A percentile compares a stretch with the other conserved stretches of the same genome.
Evolutionary conservation across 2,329 filamentous ascomycete genomes (phyloP).

Genomic region (Aspergillus sp.): DNA sequence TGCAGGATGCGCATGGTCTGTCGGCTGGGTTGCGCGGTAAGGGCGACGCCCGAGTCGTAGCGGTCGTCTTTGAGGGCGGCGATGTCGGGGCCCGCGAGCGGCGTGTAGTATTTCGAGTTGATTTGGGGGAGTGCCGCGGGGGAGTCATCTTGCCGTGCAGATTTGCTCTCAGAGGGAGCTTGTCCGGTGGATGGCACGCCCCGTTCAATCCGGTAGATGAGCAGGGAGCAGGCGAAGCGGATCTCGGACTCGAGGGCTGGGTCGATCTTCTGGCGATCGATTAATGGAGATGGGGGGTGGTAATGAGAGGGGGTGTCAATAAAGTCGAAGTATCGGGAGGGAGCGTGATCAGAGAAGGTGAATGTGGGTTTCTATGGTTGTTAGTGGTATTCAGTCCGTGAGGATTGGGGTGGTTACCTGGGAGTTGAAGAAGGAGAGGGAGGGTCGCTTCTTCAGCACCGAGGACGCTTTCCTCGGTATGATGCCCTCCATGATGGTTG

Average conservation of each 20-base stretch:
- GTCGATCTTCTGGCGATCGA: conserved; percentile 33
- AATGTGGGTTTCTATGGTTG: conserved; percentile 16
- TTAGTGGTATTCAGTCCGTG: background rate
- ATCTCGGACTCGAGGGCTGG: conserved; percentile 35
- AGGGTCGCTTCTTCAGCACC: conserved; percentile 13
- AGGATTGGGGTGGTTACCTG: conserved; percentile 9
- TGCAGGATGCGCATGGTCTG: conserved; percentile 13
- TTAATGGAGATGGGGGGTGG: conserved; percentile 30
- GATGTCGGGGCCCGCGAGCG: conserved; percentile 5
- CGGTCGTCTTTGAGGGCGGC: conserved; percentile 10
- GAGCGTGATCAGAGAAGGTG: conserved; percentile 12
- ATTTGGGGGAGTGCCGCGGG: conserved; percentile 5
- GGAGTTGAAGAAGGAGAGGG: conserved; percentile 15
- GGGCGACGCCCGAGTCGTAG: conserved; percentile 23
- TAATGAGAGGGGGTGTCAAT: conserved; percentile 33
- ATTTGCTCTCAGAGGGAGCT: background rate
- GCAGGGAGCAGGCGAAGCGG: conserved; percentile 34
- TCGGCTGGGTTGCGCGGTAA: conserved; percentile 19
- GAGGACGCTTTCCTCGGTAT: conserved; percentile 6
- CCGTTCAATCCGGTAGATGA: conserved; percentile 29
- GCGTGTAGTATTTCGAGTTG: conserved; percentile 11
- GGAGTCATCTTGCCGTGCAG: background rate
- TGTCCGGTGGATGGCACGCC: conserved; percentile 11
- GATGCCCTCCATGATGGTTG: conserved; percentile 14
- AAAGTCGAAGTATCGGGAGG: conserved; percentile 31